Base-by-base conservation (phyloP, 2,329 filamentous ascomycete species). In the Rhytidhysteron rufulum region DNA sequence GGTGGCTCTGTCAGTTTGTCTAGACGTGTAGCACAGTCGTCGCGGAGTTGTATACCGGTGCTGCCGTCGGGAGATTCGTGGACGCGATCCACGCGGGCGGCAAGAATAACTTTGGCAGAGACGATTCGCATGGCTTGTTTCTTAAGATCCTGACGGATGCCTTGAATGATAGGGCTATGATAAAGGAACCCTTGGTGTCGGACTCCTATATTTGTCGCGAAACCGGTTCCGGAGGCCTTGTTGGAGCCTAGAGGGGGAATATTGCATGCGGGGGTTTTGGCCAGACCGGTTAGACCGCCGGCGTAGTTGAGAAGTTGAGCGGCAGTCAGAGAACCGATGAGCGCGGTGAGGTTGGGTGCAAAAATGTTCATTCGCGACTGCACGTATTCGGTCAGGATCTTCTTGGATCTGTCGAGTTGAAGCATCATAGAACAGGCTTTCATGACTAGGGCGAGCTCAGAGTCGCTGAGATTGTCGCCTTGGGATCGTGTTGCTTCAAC, bases 351-450 rank as follows among this genome's bases (percentile, higher is more conserved):
- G 56, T 98, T 98, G 0, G 93, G 93, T 4, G 93, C 93, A 60
- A 97, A 97, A 24, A 95, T 76, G 51, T 86, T 93, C 88, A 98
- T 97, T 46, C 93, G 86, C 25, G 91, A 96, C 67, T 96, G 88
- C 13, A 98, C 93, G 58, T 95, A 98, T 61, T 93, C 85, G 2
- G 88, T 95, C 40, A 98, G 76, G 1, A 83, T 86, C 46, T 79
- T 84, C 67, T 96, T 96, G 20, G 91, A 89, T 50, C 78, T 82
- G 62, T 97, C 88, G 8, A 98, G 80, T 27, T 83, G 78, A n/a
- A 97, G 75, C 8, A 88, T 85, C 80, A 94, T 93, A 49, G 89
- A 81, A 66, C 90, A 96, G 7, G 89, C 91, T 38, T 79, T 76
- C 20, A 85, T 70, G 16, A 96, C 83, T 19, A 79, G 76, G 36